Evolutionary conservation across 2,329 filamentous ascomycete genomes (phyloP), one percentile per base, ranked within the genome.

Genomic region (Penicillium fuscoglaucum): DNA sequence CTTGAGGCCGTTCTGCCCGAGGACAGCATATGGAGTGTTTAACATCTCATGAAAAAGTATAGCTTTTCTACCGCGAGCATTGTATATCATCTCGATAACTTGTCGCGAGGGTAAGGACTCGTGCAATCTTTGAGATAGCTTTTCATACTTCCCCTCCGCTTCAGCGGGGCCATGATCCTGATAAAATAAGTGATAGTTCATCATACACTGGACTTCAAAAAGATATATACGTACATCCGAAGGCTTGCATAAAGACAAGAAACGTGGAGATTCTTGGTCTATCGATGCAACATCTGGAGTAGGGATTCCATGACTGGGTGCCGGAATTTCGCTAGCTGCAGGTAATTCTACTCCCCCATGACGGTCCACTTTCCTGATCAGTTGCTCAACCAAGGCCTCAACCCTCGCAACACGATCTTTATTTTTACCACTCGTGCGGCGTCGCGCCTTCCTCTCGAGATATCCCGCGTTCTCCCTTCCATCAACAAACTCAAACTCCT

Each of bases 401-500:
- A 43, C 19, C 6, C 40, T 43, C 12, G 40, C 40, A 15, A 43
- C 21, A 24, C 21, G 40, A 24, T 43, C 17, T 4, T 26, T 12
- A 29, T 29, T 26, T n/a, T 46, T 29, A 29, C 24, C 26, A 17
- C 24, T 29, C 15, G 24, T n/a, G 24, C 8, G 40, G 21, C 15
- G 40, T 43, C 40, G 40, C 24, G 19, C 40, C 21, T 43, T 43
- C 40, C 40, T 24, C 12, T 24, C 19, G 19, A 24, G 19, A 43
- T 43, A 6, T 43, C 21, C 40, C 24, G 12, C 19, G 9, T 46
- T 46, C 24, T 29, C 15, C 15, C 13, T 21, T 26, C 15, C 21
- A 44, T 26, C 19, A 44, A 26, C 12, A 29, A 26, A 46, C 17
- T 29, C 26, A 46, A 76, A 77, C 46, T 83, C 81, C 61, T 85